These are phyloP conservation scores for Mycena floridula DNA, from an alignment of 768 basidiomycete species.

Conservation along the genomic window DNA sequence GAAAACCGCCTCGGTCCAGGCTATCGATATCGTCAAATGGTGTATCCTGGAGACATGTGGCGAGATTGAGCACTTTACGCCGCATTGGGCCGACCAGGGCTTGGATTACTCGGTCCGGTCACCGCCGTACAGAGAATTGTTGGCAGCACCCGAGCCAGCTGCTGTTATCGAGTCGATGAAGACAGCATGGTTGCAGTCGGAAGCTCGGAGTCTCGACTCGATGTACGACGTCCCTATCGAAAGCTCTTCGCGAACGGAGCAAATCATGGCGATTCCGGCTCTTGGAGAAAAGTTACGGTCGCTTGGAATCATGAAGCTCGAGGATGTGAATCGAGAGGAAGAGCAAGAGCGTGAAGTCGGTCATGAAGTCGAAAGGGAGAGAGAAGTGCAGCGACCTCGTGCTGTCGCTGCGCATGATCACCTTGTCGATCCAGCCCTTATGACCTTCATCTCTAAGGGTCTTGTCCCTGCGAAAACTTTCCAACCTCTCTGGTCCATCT, in stretches of 20 bases:
- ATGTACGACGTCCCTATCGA: constrained; percentile 16
- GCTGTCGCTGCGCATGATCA: too few relatives aligned
- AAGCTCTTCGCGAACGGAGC: neutral
- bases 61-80: constrained; percentile 31
- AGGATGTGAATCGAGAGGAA: neutral
- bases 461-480: too few relatives aligned
- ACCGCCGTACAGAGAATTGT: neutral
- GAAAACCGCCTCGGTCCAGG: too few relatives aligned
- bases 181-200: constrained; percentile 19
- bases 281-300: constrained; percentile 14
- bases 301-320: constrained; percentile 2
- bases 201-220: constrained; percentile 19
- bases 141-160: neutral
- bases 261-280: constrained; percentile 1
- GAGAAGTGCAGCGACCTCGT: constrained; percentile 11
- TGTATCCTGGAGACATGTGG: constrained; percentile 36
- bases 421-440: too few relatives aligned
- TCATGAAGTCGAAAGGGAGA: constrained; percentile 16
- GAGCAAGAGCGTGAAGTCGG: constrained; percentile 19
- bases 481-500: too few relatives aligned
- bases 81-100: constrained; percentile 37
- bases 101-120: constrained; percentile 15
- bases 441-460: too few relatives aligned
- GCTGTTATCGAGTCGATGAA: neutral
- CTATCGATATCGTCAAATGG: constrained; percentile 42